Evolutionary conservation across 495 filamentous ascomycete genomes (phyloP), one percentile per base, ranked within the genome.

Genomic region (Trichocladium uniseriatum): DNA sequence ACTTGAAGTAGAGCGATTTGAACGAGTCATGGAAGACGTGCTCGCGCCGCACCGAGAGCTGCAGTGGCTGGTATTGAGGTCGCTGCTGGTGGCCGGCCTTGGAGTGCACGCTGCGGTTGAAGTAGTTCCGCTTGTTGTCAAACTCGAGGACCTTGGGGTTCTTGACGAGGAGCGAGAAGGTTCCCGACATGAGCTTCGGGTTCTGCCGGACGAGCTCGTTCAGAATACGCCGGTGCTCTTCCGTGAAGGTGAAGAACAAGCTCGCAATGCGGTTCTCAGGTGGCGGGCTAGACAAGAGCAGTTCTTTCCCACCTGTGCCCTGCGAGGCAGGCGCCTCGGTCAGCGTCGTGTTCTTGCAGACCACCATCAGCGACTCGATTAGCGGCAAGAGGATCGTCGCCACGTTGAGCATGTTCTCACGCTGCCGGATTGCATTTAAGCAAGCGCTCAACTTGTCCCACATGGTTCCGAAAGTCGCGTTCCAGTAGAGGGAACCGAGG

Each of bases 71-170:
- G 51, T 73, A 76, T 37, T 71, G 64, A 24, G 72, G 70, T 19
- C 44, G 58, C 55, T 87, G 80, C 53, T 78, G 81, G 11, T 77
- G 79, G 11, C 76, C 75, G 6, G 71, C 73, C 46, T 90, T 86
- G 31, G 80, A 76, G 64, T 97, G 92, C 16, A 99, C 77, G 54
- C 86, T 86, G 38, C 94, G 86, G 65, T 79, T 96, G 73, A 99
- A 99, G 77, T 92, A 99, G 65, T 94, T 96, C 57, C 94, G 90
- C 76, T 99, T 99, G 71, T 97, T 99, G 65, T 99, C 92, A 59
- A 99, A 99, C 57, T 99, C 92, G 39, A 99, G 69, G 13, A 99
- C 92, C 77, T 96, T 97, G 38, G 92, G 94, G 59, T 99, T 99
- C 72, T 95, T 95, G 53, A 96, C 90, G 22, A 99, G 72, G 32